Evolutionary conservation across 73 alveolate genomes (phyloP).

Genomic region (Tetrahymena borealis): DNA sequence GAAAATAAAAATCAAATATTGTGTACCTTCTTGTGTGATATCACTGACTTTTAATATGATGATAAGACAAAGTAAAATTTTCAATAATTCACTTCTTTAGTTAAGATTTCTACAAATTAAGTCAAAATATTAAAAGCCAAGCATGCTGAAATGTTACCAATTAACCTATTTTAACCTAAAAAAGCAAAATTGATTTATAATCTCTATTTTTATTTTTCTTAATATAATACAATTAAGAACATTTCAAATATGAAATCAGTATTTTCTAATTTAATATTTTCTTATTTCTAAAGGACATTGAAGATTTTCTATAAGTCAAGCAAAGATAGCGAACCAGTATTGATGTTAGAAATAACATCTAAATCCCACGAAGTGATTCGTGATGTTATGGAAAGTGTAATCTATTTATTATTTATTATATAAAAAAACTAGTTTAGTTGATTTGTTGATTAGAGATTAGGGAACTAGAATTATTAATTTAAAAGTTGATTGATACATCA

Average conservation of each 20-base stretch:
- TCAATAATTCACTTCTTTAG: neutral
- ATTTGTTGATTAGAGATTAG: no score
- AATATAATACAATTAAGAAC: no score
- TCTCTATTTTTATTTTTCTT: no score
- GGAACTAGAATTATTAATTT: no score
- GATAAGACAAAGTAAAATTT: neutral
- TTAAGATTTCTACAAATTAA: neutral
- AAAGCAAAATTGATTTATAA: no score
- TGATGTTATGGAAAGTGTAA: neutral
- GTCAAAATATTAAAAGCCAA: no score
- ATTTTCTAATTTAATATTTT: neutral
- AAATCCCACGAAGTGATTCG: neutral
- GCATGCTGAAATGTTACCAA: no score
- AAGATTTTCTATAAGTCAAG: neutral
- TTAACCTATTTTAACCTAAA: no score
- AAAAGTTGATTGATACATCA: neutral
- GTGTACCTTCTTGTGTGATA: neutral
- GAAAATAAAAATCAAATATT: neutral
- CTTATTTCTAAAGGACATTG: neutral
- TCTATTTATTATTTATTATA: neutral
- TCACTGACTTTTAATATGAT: neutral
- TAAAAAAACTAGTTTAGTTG: neutral
- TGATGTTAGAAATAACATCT: neutral
- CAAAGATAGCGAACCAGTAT: neutral
- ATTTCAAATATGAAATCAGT: no score